Evolutionary conservation across 352 stramenopile genomes (phyloP).

Genomic region (Phytophthora lateralis): DNA sequence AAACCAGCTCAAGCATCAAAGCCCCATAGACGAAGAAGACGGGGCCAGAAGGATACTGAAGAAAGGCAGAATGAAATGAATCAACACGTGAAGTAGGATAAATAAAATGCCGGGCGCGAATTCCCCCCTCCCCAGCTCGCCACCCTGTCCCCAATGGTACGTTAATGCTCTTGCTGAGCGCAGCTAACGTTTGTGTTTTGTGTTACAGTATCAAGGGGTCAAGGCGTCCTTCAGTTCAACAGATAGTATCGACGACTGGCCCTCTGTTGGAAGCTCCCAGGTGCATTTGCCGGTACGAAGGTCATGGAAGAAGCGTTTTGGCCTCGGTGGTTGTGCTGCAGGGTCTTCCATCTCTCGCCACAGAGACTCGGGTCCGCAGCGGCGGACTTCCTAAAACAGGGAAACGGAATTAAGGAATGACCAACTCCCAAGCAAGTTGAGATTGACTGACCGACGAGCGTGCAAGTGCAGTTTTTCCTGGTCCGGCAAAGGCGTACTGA

Average conservation of each 20-base stretch:
- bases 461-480: conserved; percentile 51
- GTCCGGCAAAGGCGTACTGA: conserved; percentile 54
- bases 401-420: not conserved
- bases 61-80: conserved; percentile 33
- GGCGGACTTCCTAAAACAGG: conserved; percentile 18
- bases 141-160: conserved; percentile 22
- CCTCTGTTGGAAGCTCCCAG: conserved; percentile 36
- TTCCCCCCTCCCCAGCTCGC: conserved; percentile 15
- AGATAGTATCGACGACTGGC: not conserved
- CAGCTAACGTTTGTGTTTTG: conserved; percentile 24
- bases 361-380: conserved; percentile 6
- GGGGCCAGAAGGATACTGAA: conserved; percentile 27
- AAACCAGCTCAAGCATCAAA: conserved; percentile 29
- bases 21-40: conserved; percentile 35
- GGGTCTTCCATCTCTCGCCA: conserved; percentile 63
- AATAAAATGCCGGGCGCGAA: conserved; percentile 44
- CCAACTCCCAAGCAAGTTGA: not conserved
- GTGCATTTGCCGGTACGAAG: conserved; percentile 39
- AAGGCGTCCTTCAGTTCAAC: not conserved
- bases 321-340: conserved; percentile 21
- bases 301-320: conserved; percentile 55
- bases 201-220: not conserved
- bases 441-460: conserved; percentile 38
- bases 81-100: conserved; percentile 45
- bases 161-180: conserved; percentile 9